Evolutionary conservation across 352 stramenopile genomes (phyloP).

Genomic region (Phytophthora europaea): DNA sequence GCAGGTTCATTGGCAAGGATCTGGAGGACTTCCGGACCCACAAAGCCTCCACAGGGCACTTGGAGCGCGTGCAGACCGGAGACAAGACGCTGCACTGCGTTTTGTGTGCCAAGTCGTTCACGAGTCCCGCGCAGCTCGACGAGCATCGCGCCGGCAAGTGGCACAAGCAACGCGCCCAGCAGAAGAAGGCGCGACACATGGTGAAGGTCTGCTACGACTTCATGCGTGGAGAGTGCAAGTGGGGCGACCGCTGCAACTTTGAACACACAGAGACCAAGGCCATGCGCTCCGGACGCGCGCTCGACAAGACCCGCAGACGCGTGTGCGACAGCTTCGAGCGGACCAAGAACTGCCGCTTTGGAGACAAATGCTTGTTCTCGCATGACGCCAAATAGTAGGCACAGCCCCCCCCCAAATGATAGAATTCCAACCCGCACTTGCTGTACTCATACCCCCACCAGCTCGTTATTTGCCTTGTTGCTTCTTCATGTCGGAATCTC

Average conservation of each 20-base stretch:
- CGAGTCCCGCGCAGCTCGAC: conserved; percentile 73
- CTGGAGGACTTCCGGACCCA: conserved; percentile 75
- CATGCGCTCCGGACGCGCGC: conserved; percentile 59
- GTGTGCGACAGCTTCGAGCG: conserved; percentile 65
- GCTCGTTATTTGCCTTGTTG: background rate
- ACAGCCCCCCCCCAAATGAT: conserved; percentile 13
- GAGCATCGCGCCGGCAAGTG: conserved; percentile 87
- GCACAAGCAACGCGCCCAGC: conserved; percentile 78
- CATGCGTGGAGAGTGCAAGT: conserved; percentile 74
- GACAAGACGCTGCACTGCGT: conserved; percentile 55
- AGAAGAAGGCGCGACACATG: conserved; percentile 74
- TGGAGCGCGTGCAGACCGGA: conserved; percentile 42
- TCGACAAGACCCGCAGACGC: conserved; percentile 65
- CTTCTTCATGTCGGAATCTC: background rate
- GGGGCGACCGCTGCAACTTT: conserved; percentile 76
- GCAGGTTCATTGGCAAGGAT: conserved; percentile 79
- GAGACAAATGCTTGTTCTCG: conserved; percentile 79
- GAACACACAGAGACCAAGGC: conserved; percentile 78
- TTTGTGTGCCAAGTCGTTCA: conserved; percentile 86
- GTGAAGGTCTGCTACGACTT: conserved; percentile 89
- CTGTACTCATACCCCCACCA: conserved; percentile 16
- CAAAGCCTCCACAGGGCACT: conserved; percentile 55
- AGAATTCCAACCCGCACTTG: conserved; percentile 27
- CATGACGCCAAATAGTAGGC: conserved; percentile 43
- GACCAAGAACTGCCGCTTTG: conserved; percentile 69